Percentiles rank a stretch among this genome's conserved stretches.
These are phyloP conservation scores for Sporothrix luriei DNA, from an alignment of 2,329 filamentous ascomycete genomes.

Conservation along the genomic window DNA sequence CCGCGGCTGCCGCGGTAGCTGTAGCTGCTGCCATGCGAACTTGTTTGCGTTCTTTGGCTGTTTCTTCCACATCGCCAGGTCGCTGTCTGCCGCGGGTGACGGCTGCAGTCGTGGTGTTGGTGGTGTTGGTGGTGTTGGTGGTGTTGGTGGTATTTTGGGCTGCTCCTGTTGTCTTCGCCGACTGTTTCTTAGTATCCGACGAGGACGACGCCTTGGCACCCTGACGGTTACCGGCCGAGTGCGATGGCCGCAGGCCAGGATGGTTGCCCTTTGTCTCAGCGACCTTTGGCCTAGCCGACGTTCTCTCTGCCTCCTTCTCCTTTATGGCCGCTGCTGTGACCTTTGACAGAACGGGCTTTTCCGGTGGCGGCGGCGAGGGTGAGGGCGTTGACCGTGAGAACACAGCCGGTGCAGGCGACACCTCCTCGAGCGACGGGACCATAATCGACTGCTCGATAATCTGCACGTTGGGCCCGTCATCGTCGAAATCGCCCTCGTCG, in stretches of 20 bases:
- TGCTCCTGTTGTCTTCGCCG: not conserved
- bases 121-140: too few species aligned
- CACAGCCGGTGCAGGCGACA: not conserved
- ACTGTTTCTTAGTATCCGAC: slow-evolving; percentile 27
- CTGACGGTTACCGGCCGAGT: slow-evolving; percentile 54
- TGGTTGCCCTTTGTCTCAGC: not conserved
- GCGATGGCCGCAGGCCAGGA: slow-evolving; percentile 51
- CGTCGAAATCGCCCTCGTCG: slow-evolving; percentile 38
- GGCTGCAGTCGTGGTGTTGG: not conserved
- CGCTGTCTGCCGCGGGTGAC: slow-evolving; percentile 26
- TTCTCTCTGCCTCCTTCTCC: slow-evolving; percentile 13
- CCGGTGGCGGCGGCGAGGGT: slow-evolving; percentile 51
- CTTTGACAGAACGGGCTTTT: slow-evolving; percentile 33
- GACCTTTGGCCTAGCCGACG: not conserved
- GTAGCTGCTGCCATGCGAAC: not conserved
- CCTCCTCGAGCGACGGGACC: slow-evolving; percentile 38
- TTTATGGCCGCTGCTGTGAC: not conserved
- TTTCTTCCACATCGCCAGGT: slow-evolving; percentile 11
- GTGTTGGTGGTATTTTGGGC: not conserved
- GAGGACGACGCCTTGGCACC: slow-evolving; percentile 38
- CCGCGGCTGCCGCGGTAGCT: not conserved
- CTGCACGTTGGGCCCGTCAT: slow-evolving; percentile 51
- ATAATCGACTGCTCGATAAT: slow-evolving; percentile 51
- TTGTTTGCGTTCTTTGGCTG: not conserved
- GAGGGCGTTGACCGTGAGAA: slow-evolving; percentile 26